Evolutionary conservation across 2,329 filamentous ascomycete genomes (phyloP).

Genomic region (Coleophoma crateriformis): DNA sequence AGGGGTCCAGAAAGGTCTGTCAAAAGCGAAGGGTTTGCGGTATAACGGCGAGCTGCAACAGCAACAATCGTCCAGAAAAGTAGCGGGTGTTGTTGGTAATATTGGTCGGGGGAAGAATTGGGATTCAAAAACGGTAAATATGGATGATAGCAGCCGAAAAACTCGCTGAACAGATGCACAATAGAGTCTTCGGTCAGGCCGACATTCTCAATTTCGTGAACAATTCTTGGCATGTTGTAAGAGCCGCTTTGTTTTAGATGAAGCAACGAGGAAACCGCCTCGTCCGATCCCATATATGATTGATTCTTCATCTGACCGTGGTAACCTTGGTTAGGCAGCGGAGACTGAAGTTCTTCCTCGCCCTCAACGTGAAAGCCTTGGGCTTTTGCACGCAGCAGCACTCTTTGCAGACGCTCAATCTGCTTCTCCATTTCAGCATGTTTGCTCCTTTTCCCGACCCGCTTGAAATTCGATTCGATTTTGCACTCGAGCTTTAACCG

Average conservation of each 20-base stretch:
- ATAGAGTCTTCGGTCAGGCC: constrained; percentile 60
- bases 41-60: constrained; percentile 68
- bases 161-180: constrained; percentile 64
- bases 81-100: constrained; percentile 70
- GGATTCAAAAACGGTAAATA: constrained; percentile 73
- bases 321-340: constrained; percentile 50
- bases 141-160: constrained; percentile 70
- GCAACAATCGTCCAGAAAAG: constrained; percentile 83
- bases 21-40: constrained; percentile 52
- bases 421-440: constrained; percentile 85
- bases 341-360: constrained; percentile 53
- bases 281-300: constrained; percentile 62
- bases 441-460: constrained; percentile 74
- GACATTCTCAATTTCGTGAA: constrained; percentile 49
- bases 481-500: constrained; percentile 78
- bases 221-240: constrained; percentile 27
- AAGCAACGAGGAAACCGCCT: constrained; percentile 61
- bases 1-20: constrained; percentile 63
- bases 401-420: constrained; percentile 62
- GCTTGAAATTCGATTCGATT: constrained; percentile 85
- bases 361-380: constrained; percentile 51
- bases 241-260: constrained; percentile 61
- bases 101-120: constrained; percentile 62
- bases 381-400: constrained; percentile 51
- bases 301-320: constrained; percentile 45